These are phyloP conservation scores for Boletus coccyginus DNA, from an alignment of 768 basidiomycete species.

Conservation along the genomic window DNA sequence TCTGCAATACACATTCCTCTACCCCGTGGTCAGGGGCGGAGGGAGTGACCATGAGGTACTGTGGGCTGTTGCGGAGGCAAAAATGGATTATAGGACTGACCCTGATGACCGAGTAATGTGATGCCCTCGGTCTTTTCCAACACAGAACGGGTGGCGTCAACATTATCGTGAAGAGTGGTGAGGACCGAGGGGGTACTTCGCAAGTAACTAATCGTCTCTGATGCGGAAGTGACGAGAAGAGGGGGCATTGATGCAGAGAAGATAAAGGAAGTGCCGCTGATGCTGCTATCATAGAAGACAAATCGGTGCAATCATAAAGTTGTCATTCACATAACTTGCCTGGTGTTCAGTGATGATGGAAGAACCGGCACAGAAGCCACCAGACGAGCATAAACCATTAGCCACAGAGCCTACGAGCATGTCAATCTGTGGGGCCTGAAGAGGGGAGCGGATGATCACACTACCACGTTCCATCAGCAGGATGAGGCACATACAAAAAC, in stretches of 20 bases:
- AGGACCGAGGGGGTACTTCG: conserved; percentile 74
- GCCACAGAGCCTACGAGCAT: conserved; percentile 93
- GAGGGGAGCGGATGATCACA: neutral
- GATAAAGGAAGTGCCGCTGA: too few relatives aligned
- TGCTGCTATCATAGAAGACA: too few relatives aligned
- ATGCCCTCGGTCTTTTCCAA: conserved; percentile 80
- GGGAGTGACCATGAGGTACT: conserved; percentile 21
- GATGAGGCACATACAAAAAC: conserved; percentile 64
- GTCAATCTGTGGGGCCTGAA: conserved; percentile 83
- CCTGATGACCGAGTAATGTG: conserved; percentile 79
- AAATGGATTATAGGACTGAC: conserved; percentile 90
- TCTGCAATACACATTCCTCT: conserved; percentile 85
- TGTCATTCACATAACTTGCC: too few relatives aligned
- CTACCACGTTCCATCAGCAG: neutral
- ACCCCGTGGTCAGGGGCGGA: conserved; percentile 46
- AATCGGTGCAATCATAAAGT: too few relatives aligned
- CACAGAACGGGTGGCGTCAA: conserved; percentile 69
- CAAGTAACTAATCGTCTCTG: too few relatives aligned
- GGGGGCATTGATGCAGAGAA: too few relatives aligned
- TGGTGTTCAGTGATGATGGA: too few relatives aligned
- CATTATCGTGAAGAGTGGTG: conserved; percentile 74
- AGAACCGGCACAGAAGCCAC: conserved; percentile 96
- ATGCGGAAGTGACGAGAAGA: too few relatives aligned
- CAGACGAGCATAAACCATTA: conserved; percentile 75
- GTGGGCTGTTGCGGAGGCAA: conserved; percentile 44